A percentile compares a stretch with the other conserved stretches of the same genome.
Conservation (phyloP, 768 basidiomycete genomes). For the Udeniomyces megalosporus region DNA sequence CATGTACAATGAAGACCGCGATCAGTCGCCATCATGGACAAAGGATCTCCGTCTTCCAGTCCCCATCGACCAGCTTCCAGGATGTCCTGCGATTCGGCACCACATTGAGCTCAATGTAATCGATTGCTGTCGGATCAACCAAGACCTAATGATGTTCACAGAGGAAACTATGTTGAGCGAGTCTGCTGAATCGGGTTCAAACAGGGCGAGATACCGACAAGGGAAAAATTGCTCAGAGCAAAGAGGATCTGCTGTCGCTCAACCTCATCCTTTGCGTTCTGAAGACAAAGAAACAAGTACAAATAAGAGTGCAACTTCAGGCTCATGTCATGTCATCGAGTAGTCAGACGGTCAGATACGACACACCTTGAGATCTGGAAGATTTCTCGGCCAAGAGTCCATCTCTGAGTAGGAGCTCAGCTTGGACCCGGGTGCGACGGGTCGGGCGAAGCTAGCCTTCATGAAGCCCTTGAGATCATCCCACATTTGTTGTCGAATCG, state of each 20-base stretch:
- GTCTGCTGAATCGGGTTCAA: not conserved
- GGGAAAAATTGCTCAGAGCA: slow-evolving; percentile 12
- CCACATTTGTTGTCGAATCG: not conserved
- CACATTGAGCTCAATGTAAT: slow-evolving; percentile 6
- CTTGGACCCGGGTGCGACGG: not conserved
- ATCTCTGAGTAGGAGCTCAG: slow-evolving; percentile 5
- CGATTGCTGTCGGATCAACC: not conserved
- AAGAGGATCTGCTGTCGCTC: not conserved
- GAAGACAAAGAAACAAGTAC: not conserved
- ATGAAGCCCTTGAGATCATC: slow-evolving; percentile 1
- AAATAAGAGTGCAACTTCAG: not conserved
- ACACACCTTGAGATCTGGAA: not conserved
- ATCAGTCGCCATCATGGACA: not conserved
- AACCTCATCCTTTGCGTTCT: not conserved
- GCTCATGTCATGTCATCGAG: too few species aligned
- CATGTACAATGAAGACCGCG: too few species aligned
- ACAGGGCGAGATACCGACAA: not conserved
- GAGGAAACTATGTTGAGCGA: not conserved
- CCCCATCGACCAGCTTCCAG: not conserved
- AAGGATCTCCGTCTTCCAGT: slow-evolving; percentile 7
- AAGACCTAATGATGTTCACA: not conserved
- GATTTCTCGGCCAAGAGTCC: slow-evolving; percentile 2
- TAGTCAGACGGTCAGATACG: not conserved
- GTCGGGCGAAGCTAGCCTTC: slow-evolving; percentile 7
- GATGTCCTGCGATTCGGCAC: slow-evolving; percentile 9